phyloP scores from a whole-genome alignment of 2,329 filamentous ascomycete species.

The Microsporum audouinii region DNA sequence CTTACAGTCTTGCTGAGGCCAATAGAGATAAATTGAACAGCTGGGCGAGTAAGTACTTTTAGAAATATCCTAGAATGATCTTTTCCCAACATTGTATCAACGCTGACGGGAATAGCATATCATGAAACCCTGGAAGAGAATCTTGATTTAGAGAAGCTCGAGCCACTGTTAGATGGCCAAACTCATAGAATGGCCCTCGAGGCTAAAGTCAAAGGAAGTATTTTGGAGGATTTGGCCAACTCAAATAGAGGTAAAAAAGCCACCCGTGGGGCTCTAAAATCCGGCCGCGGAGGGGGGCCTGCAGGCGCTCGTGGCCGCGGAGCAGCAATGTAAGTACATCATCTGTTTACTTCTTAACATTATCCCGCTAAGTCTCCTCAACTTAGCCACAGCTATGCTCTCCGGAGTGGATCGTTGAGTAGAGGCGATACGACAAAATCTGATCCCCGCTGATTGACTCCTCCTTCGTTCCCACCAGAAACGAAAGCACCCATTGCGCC shows the following conservation, averaged over 20 bases:
- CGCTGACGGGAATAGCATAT: not conserved
- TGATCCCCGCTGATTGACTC: not conserved
- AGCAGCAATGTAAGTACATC: not conserved
- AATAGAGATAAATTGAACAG: slow-evolving; percentile 20
- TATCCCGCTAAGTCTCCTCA: not conserved
- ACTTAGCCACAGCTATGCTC: not conserved
- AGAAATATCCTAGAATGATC: not conserved
- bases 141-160: slow-evolving; percentile 22
- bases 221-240: not conserved
- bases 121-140: slow-evolving; percentile 21
- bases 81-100: not conserved
- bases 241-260: not conserved
- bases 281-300: slow-evolving; percentile 20
- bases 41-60: slow-evolving; percentile 26
- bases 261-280: not conserved
- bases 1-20: slow-evolving; percentile 18
- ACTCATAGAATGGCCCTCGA: slow-evolving; percentile 22
- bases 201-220: not conserved
- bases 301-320: slow-evolving; percentile 17
- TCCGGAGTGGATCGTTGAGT: not conserved
- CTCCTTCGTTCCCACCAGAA: not conserved
- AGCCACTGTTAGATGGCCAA: slow-evolving; percentile 28
- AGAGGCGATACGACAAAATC: not conserved
- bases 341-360: not conserved
- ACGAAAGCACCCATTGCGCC: not conserved